Evolutionary conservation across 2,329 filamentous ascomycete species (phyloP), one percentile per base, ranked within the genome.

Genomic region (Fusarium domesticum): DNA sequence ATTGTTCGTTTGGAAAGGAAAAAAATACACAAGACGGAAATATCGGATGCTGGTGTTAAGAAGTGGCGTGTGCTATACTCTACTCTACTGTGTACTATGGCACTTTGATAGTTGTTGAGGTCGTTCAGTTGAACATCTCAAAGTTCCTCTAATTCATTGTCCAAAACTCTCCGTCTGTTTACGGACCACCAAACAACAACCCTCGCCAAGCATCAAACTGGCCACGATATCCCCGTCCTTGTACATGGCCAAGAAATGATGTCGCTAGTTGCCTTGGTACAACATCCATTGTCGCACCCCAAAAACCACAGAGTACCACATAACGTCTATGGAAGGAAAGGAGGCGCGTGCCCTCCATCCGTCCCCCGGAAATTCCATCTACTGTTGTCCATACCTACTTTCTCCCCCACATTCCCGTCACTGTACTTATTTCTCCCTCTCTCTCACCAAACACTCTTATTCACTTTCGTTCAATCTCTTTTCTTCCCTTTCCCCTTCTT

Each of bases 271-370:
- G n/a, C n/a, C n/a, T n/a, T n/a, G n/a, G n/a, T n/a, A n/a, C n/a
- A n/a, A n/a, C n/a, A 34, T 38, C 40, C 42, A 40, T 35, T 18
- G 37, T 39, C 35, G 39, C 18, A 38, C 42, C 37, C 38, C 37
- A 35, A 25, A 17, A 15, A 10, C 23, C 31, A 17, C 36, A 12
- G 30, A 18, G 37, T 37, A 20, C 12, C 46, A 37, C 42, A 36
- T 30, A 32, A 34, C 38, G 36, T 35, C 51, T 41, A 14, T 41
- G 51, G 39, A 39, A 31, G 51, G 51, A 14, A 54, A 54, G 35
- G 41, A 44, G 50, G 51, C 51, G 50, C 41, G 51, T 54, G 51
- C 51, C 20, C 32, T 28, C 23, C 23, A 16, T 10, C 3, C 19
- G n/a, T 36, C 36, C 14, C 42, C 36, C 35, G n/a, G n/a, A n/a